Base-by-base conservation (phyloP, 768 basidiomycete species). In the Boletus fagicola region DNA sequence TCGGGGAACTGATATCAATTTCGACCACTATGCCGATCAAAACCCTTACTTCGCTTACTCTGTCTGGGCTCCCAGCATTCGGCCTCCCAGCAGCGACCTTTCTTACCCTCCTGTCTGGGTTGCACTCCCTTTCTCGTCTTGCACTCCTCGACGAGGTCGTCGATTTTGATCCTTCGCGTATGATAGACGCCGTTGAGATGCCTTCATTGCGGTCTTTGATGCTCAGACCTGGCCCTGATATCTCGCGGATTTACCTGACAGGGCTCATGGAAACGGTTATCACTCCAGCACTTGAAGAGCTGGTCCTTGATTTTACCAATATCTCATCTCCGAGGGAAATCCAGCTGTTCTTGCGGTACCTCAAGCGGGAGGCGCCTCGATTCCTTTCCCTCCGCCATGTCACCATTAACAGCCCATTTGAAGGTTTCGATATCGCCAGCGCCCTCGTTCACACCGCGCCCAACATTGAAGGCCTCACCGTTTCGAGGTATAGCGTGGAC, bases 221-320 rank as follows among this genome's bases (percentile, higher is more conserved):
- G 9, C 59, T 70, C 18, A 67, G 56, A 43, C 71, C 71, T 45
- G 67, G 67, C 9, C 58, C 60, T 16, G 67, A 69, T 35, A 60
- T 71, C 24, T 72, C 71, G 10, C 70, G 69, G 36, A 36, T 49
- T 12, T 70, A 72, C 43, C 53, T 71, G 35, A 68, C 65, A 5
- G 55, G 65, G 5, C 53, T 70, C 46, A 50, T 72, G 44, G 61
- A 64, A 49, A 62, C 48, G 30, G 20, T 73, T 16, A 28, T 61
- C 35, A 60, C 69, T 12, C 71, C 71, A n/a, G 56, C 52, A 22
- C 39, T 70, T 18, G 56, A 66, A 20, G 62, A 71, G 7, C 54
- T 73, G 22, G 35, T 60, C 31, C 61, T 70, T 24, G 65, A 70
- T 53, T 72, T 70, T 53, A 58, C 59, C 44, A 51, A 60, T 20